Percentiles rank a stretch among this genome's conserved stretches.
These are phyloP conservation scores for Ilyonectria mors-panacis DNA, from an alignment of 2,329 filamentous ascomycete genomes.

Conservation along the genomic window DNA sequence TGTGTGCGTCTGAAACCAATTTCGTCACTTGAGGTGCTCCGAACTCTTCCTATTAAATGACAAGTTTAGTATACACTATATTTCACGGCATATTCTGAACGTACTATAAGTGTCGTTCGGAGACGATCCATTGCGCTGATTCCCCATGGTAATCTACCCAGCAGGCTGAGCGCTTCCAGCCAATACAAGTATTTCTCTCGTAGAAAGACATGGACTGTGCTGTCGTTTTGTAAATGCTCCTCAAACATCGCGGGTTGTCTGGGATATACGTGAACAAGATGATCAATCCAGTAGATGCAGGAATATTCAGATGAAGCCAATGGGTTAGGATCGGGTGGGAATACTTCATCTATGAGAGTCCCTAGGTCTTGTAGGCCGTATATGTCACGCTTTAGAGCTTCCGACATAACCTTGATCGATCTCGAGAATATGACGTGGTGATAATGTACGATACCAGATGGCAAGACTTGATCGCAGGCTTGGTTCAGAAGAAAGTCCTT, in stretches of 20 bases:
- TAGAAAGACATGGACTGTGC: background rate
- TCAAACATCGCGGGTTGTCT: background rate
- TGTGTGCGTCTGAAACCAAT: slow-evolving; percentile 13
- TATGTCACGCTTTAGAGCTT: slow-evolving; percentile 53
- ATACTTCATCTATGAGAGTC: slow-evolving; percentile 28
- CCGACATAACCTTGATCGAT: slow-evolving; percentile 52
- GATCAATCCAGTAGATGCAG: slow-evolving; percentile 43
- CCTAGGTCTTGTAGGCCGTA: slow-evolving; percentile 47
- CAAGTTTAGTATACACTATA: background rate
- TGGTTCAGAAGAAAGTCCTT: slow-evolving; percentile 57
- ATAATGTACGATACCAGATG: slow-evolving; percentile 40
- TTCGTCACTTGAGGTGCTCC: background rate
- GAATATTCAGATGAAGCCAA: slow-evolving; percentile 36
- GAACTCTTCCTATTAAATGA: background rate
- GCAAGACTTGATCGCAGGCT: slow-evolving; percentile 47
- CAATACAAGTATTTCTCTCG: slow-evolving; percentile 52
- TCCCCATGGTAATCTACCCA: slow-evolving; percentile 37
- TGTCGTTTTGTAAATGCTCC: background rate
- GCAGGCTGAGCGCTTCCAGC: slow-evolving; percentile 59
- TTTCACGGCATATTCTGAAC: background rate
- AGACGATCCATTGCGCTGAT: background rate
- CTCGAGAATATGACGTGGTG: slow-evolving; percentile 53
- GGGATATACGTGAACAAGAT: slow-evolving; percentile 14
- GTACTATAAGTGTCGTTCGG: background rate
- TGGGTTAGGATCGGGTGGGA: slow-evolving; percentile 25